Evolutionary conservation across 129 eudicot genomes (phyloP).

Genomic region (carrot (Daucus carota)): DNA sequence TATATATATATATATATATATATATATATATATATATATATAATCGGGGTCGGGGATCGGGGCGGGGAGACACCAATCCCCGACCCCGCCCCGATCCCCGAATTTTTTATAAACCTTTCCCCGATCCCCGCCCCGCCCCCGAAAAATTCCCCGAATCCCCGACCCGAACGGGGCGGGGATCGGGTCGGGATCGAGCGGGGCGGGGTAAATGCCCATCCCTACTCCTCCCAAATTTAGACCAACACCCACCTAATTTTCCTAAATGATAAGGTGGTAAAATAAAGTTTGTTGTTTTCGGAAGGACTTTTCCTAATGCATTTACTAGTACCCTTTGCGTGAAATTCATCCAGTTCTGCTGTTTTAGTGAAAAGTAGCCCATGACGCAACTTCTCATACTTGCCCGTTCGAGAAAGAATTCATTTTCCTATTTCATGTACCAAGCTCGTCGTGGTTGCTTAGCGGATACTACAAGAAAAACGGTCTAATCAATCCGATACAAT

Average conservation of each 20-base stretch:
- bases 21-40: too few relatives aligned
- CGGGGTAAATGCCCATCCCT: too few relatives aligned
- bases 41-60: too few relatives aligned
- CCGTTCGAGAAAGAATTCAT: neutral
- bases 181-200: too few relatives aligned
- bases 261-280: neutral
- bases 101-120: too few relatives aligned
- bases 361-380: neutral
- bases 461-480: neutral
- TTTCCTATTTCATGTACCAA: neutral
- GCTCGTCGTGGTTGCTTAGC: neutral
- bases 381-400: neutral
- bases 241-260: constrained; percentile 11
- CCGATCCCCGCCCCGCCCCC: too few relatives aligned
- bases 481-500: too few relatives aligned
- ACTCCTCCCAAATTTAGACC: neutral
- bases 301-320: neutral
- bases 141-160: too few relatives aligned
- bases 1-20: too few relatives aligned
- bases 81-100: too few relatives aligned
- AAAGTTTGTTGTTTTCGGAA: neutral
- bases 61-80: too few relatives aligned
- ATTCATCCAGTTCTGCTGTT: neutral
- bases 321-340: neutral
- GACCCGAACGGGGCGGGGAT: too few relatives aligned